Conservation (phyloP, 345 rosid species). For the Moricandia moricandioides region DNA sequence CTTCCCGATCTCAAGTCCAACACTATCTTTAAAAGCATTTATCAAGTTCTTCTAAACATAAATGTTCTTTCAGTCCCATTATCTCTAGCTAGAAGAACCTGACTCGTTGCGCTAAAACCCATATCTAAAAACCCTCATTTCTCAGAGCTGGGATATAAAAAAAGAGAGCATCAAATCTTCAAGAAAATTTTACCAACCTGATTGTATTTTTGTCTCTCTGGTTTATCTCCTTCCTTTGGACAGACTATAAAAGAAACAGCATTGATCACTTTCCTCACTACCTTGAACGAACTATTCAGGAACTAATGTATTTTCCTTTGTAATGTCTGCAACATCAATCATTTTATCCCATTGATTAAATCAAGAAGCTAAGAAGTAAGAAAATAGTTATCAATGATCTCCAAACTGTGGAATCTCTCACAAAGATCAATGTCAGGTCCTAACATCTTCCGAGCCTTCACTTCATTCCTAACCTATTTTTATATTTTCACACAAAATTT, state of each 20-base stretch:
- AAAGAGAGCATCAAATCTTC: neutral
- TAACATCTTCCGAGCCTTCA: constrained; percentile 76
- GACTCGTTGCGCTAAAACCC: constrained; percentile 65
- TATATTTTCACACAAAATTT: neutral
- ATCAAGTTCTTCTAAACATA: constrained; percentile 83
- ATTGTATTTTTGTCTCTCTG: constrained; percentile 86
- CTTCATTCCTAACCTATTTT: constrained; percentile 83
- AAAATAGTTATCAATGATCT: neutral
- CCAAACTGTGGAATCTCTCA: constrained; percentile 17
- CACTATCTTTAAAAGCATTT: constrained; percentile 64
- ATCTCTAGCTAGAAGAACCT: constrained; percentile 99
- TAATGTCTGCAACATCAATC: constrained; percentile 55
- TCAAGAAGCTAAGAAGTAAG: neutral
- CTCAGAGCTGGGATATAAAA: neutral
- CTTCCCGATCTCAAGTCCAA: constrained; percentile 70
- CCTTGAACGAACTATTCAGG: constrained; percentile 62
- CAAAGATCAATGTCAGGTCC: constrained; percentile 80
- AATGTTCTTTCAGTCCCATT: constrained; percentile 5
- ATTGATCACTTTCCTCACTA: constrained; percentile 82
- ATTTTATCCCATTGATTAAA: neutral
- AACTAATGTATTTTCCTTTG: constrained; percentile 61
- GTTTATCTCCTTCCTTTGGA: constrained; percentile 97
- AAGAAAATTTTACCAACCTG: constrained; percentile 44
- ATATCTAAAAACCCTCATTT: neutral
- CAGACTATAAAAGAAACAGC: constrained; percentile 88